Evolutionary conservation across 495 filamentous ascomycete species (phyloP), one percentile per base, ranked within the genome.

Genomic region (Aspergillus ellipticus): DNA sequence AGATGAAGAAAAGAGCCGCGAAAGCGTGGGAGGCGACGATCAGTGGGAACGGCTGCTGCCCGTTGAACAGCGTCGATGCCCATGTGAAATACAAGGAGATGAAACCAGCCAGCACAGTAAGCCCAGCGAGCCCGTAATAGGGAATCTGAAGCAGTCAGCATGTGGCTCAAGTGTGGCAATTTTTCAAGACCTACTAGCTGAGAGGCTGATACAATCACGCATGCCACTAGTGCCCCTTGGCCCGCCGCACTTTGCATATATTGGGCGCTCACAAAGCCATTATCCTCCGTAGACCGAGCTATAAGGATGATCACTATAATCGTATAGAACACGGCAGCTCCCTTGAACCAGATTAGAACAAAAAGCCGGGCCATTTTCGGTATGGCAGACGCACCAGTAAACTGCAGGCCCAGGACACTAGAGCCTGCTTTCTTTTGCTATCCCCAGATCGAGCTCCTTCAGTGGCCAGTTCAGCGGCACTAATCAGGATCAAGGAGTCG

Each of bases 401-500:
- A 39, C 72, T 57, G 51, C 52, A 68, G 35, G 69, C 74, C 31
- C 75, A 61, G 13, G 68, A 64, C 7, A 66, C 24, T n/a, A 73
- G 26, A 7, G 62, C 29, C 43, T 62, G 60, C 43, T 69, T 71
- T 52, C 59, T 66, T 39, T 61, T 60, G 19, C 57, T 48, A 28
- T 70, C 67, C 19, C 65, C 63, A 15, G 56, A 51, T 16, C 58
- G 58, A 24, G 17, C 17, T 1, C 62, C 56, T 49, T 55, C 61
- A 9, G 49, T 55, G 8, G 62, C 62, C 39, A 77, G n/a, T 37
- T 74, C 65, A 0, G 63, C 60, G 19, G 74, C 47, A 6, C 64
- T 62, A 26, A 75, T 63, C 15, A 80, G 48, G 43, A 79, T 56
- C 24, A 64, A 21, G 9, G 57, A 69, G 50, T 81, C 76, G 3